Evolutionary conservation across 805 yeast species (phyloP), one percentile per base, ranked within the genome.

Genomic region (Candida yuanshanica): DNA sequence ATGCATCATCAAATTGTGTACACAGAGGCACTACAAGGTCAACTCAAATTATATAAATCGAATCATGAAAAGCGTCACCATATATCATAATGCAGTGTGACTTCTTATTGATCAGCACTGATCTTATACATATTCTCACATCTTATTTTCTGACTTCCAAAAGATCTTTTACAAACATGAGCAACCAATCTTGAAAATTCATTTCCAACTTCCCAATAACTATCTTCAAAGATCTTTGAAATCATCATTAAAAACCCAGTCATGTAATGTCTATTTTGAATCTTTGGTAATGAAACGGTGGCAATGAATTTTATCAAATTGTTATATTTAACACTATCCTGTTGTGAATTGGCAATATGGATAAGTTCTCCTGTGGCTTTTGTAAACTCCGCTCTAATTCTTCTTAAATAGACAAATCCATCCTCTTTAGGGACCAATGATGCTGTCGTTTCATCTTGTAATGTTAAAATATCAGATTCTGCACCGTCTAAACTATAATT

Each of bases 151-250:
- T 58, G 47, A 37, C 69, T 63, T 2, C 83, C 84, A 38, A 74
- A 56, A 44, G 77, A 67, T 48, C 87, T 62, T 39, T 70, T 72
- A 23, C 70, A 66, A 57, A 83, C 79, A 49, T 77, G 75, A 38
- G 63, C 58, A 35, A 80, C 60, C 43, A 81, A 59, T 40, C 68
- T 68, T 1, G 80, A 69, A 46, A 75, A 69, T 52, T 81, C 88
- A 36, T 63, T 62, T 11, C 80, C 80, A 38, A 79, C 62, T 36
- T 75, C 76, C 78, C 81, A 81, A 38, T 70, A 68, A 38, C 75
- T 66, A 16, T 55, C 57, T 24, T 54, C 55, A 43, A 70, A 63
- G 27, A 64, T 55, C n/a, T 59, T 57, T 12, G 72, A 65, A 36
- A 77, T 65, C 44, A 72, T 50, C 37, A 63, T 64, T 46, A 81